Percentiles rank a stretch among this genome's conserved stretches.
These are phyloP conservation scores for Fusarium bactridioides DNA, from an alignment of 2,329 filamentous ascomycete species.

Conservation along the genomic window DNA sequence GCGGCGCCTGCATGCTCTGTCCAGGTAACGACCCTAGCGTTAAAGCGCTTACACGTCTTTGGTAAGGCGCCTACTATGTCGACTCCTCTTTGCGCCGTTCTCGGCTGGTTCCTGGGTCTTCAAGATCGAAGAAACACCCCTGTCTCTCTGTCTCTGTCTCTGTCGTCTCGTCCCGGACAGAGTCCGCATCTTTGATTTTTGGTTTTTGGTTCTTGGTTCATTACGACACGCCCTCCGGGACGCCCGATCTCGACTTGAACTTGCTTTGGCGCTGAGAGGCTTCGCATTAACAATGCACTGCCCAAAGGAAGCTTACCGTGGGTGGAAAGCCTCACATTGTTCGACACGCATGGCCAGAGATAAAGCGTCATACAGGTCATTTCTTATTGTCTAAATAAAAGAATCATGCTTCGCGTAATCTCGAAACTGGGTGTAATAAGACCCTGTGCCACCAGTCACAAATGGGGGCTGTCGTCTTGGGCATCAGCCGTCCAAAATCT, in stretches of 20 bases:
- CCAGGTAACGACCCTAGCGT: constrained; percentile 33
- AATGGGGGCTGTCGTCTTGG: constrained; percentile 14
- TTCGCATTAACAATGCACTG: constrained; percentile 4
- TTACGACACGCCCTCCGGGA: constrained; percentile 8
- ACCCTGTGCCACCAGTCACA: not conserved
- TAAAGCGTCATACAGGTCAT: not conserved
- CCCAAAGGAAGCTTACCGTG: constrained; percentile 1
- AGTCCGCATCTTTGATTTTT: constrained; percentile 15
- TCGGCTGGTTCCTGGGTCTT: constrained; percentile 34
- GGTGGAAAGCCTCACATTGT: constrained; percentile 5
- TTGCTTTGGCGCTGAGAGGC: not conserved
- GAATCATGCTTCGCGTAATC: not conserved
- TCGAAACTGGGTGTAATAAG: not conserved
- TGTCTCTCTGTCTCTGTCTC: not conserved
- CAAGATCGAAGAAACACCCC: constrained; percentile 15
- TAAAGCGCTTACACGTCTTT: constrained; percentile 4
- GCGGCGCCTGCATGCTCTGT: constrained; percentile 11
- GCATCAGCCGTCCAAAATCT: constrained; percentile 7
- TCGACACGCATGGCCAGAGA: not conserved
- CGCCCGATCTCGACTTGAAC: not conserved
- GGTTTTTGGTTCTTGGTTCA: not conserved
- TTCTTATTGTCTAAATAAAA: not conserved
- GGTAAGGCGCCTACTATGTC: constrained; percentile 15
- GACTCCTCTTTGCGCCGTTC: constrained; percentile 30
- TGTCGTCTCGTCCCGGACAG: constrained; percentile 21